These are phyloP conservation scores for Erigeron philadelphicus DNA, from an alignment of 140 eudicot genomes.

Conservation along the genomic window DNA sequence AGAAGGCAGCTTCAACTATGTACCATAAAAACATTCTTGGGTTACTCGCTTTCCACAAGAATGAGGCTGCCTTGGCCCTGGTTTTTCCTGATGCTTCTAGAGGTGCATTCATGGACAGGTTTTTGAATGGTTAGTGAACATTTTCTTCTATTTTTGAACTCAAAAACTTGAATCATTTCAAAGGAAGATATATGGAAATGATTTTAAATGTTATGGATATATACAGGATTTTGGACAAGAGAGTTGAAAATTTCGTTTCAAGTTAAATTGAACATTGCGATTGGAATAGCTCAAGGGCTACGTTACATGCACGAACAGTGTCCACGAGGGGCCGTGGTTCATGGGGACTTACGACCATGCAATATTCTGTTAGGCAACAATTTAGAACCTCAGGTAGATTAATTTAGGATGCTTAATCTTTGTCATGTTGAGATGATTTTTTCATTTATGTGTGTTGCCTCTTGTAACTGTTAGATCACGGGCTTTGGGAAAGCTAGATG, in stretches of 20 bases:
- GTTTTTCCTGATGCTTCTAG: conserved; percentile 33
- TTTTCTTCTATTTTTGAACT: neutral
- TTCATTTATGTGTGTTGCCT: neutral
- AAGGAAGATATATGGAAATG: neutral
- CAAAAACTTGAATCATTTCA: neutral
- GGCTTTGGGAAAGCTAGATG: conserved; percentile 46
- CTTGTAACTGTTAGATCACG: conserved; percentile 33
- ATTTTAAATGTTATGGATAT: conserved; percentile 4
- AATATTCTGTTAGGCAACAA: conserved; percentile 32
- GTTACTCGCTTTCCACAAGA: conserved; percentile 40
- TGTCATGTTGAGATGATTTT: neutral
- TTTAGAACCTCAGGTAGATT: conserved; percentile 41
- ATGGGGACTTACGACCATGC: conserved; percentile 39
- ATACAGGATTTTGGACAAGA: conserved; percentile 27
- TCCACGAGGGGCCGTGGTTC: conserved; percentile 40
- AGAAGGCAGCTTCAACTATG: conserved; percentile 43
- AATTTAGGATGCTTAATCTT: neutral
- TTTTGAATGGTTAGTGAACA: conserved; percentile 37
- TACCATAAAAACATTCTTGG: conserved; percentile 46
- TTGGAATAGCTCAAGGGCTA: conserved; percentile 51
- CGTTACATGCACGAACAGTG: conserved; percentile 54
- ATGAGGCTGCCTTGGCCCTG: conserved; percentile 37
- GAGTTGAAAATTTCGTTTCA: conserved; percentile 26
- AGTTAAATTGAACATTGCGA: conserved; percentile 37
- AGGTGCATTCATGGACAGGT: conserved; percentile 38